Percentiles rank a stretch among this genome's conserved stretches.
Evolutionary conservation across 257 asterid species (phyloP).

Genomic region (Solanum habrochaites): DNA sequence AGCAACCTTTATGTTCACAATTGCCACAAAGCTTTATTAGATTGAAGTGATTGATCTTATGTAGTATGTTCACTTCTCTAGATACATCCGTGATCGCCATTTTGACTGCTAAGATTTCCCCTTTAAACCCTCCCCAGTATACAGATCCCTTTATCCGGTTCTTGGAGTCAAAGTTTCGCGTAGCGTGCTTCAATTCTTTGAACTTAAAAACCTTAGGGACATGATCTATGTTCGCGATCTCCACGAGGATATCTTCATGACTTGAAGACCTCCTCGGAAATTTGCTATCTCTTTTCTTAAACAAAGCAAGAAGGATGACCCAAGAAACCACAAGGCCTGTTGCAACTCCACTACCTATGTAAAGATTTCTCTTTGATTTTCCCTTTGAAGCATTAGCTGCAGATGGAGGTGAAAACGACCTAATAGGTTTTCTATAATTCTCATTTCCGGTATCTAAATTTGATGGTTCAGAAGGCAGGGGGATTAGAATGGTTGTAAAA

Average conservation of each 20-base stretch:
- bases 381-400: background rate
- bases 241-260: constrained; percentile 25
- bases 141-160: constrained; percentile 27
- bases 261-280: background rate
- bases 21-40: constrained; percentile 41
- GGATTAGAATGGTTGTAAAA: constrained; percentile 34
- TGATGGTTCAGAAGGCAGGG: constrained; percentile 22
- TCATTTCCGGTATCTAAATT: constrained; percentile 1
- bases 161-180: constrained; percentile 17
- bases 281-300: constrained; percentile 2
- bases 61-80: constrained; percentile 32
- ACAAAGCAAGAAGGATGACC: constrained; percentile 8
- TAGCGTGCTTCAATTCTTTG: constrained; percentile 30
- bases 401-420: background rate
- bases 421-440: background rate
- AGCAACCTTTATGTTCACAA: constrained; percentile 24
- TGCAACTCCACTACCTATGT: constrained; percentile 10
- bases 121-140: constrained; percentile 28
- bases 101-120: constrained; percentile 30
- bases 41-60: constrained; percentile 48
- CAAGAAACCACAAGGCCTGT: background rate
- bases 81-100: constrained; percentile 11
- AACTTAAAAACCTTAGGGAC: constrained; percentile 19
- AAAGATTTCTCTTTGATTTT: constrained; percentile 6
- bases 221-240: constrained; percentile 28